phyloP scores from a whole-genome alignment of 495 filamentous ascomycete species.

The Tuber indicum region DNA sequence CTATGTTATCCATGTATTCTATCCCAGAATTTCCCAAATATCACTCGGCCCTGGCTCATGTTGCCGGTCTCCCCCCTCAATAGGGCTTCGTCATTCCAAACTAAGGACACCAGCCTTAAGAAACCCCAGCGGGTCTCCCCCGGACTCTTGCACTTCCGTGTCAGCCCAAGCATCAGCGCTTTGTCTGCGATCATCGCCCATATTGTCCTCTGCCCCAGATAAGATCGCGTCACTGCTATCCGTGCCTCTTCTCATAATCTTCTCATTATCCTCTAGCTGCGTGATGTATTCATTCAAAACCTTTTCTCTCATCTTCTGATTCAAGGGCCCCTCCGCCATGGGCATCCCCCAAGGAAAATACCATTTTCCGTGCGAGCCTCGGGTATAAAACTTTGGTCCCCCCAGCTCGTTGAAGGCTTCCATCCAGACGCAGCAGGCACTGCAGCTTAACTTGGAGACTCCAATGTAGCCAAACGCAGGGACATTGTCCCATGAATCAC shows the following conservation, averaged over 20 bases:
- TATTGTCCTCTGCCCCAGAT: not conserved
- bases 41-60: not conserved
- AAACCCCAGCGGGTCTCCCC: not conserved
- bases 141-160: not conserved
- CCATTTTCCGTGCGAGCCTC: too few species aligned
- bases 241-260: not conserved
- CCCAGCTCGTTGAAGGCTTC: too few species aligned
- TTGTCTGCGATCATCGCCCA: not conserved
- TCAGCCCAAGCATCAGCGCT: not conserved
- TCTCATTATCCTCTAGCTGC: too few species aligned
- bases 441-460: too few species aligned
- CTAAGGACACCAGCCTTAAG: not conserved
- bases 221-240: not conserved
- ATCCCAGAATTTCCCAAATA: too few species aligned
- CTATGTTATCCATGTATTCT: too few species aligned
- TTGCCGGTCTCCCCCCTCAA: not conserved
- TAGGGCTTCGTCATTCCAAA: not conserved
- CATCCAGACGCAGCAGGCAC: too few species aligned
- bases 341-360: too few species aligned
- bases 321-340: not conserved
- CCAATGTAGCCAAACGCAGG: too few species aligned
- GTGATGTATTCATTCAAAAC: too few species aligned
- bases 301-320: not conserved
- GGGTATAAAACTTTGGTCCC: too few species aligned
- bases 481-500: too few species aligned